Evolutionary conservation across 805 yeast genomes (phyloP), one percentile per base, ranked within the genome.

Genomic region (Saccharomyces paradoxus): DNA sequence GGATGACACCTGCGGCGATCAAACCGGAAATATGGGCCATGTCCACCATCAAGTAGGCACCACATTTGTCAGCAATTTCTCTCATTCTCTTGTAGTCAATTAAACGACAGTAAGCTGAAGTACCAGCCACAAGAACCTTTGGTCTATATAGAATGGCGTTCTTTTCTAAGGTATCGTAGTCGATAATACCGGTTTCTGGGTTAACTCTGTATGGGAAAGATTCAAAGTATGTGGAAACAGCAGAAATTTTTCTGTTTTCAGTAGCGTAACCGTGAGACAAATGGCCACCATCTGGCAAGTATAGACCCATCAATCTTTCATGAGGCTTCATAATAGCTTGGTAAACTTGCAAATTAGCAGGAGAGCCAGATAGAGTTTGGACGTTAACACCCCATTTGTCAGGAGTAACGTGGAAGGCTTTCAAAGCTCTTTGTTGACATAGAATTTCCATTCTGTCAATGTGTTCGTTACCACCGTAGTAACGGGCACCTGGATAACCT

Each of bases 11-110:
- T 59, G 99, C 96, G 60, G 97, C 89, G 61, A 94, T 83, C 64
- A 94, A 80, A 69, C 99, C 99, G 32, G 97, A 88, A 66, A 90
- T 94, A 72, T 94, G 99, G 50, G 99, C 99, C 98, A 94, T 94
- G 75, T 94, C 99, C 58, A 87, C 89, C 70, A 94, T 84, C 63
- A 94, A 81, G 76, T 91, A 94, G 55, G 99, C 99, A 63, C 96
- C 96, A 66, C 94, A 96, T 73, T 85, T 87, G 76, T 94, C 97
- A 59, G 99, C 98, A 66, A 94, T 94, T 71, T 86, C 84, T 71
- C 92, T 85, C 94, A 94, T 89, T 78, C 95, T 87, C 78, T 86
- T 85, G 84, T 92, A 94, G 77, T 94, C 99, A 66, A 94, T 89
- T 67, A 91, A 77, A 73, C 99, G 85, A 72, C 96, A 89, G 82